These are phyloP conservation scores for Stenocarpella maydis DNA, from an alignment of 2,329 filamentous ascomycete genomes.

Conservation along the genomic window DNA sequence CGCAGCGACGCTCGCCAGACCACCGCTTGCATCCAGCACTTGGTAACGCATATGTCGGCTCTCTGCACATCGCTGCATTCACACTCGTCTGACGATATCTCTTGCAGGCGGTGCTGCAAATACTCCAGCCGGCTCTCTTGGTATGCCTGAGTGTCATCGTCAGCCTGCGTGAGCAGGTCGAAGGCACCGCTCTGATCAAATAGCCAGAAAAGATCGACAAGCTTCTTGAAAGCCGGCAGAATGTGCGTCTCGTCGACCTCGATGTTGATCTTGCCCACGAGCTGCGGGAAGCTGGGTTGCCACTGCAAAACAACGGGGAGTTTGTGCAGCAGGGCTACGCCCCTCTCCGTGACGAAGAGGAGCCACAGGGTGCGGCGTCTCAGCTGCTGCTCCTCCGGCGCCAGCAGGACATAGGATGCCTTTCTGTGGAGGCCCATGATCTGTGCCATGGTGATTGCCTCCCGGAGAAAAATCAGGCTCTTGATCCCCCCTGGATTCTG, in stretches of 20 bases:
- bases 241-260: slow-evolving; percentile 52
- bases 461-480: slow-evolving; percentile 57
- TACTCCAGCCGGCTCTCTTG: slow-evolving; percentile 46
- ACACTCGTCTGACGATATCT: slow-evolving; percentile 48
- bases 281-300: slow-evolving; percentile 48
- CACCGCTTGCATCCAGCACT: slow-evolving; percentile 60
- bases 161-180: slow-evolving; percentile 52
- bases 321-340: slow-evolving; percentile 59
- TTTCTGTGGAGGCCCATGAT: slow-evolving; percentile 57
- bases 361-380: slow-evolving; percentile 56
- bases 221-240: slow-evolving; percentile 57
- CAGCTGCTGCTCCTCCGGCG: slow-evolving; percentile 52
- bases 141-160: slow-evolving; percentile 42
- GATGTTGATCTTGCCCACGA: slow-evolving; percentile 42
- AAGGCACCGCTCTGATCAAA: slow-evolving; percentile 60
- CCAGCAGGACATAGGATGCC: slow-evolving; percentile 48
- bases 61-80: slow-evolving; percentile 57
- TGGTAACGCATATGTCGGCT: slow-evolving; percentile 57
- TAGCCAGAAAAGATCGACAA: slow-evolving; percentile 58
- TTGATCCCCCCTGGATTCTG: slow-evolving; percentile 53
- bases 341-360: slow-evolving; percentile 58
- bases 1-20: slow-evolving; percentile 53
- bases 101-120: slow-evolving; percentile 53
- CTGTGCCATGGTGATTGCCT: slow-evolving; percentile 61
- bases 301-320: slow-evolving; percentile 55